Percentiles rank a stretch among this genome's conserved stretches.
phyloP scores from a whole-genome alignment of 768 basidiomycete genomes.

The Suillus variegatus region DNA sequence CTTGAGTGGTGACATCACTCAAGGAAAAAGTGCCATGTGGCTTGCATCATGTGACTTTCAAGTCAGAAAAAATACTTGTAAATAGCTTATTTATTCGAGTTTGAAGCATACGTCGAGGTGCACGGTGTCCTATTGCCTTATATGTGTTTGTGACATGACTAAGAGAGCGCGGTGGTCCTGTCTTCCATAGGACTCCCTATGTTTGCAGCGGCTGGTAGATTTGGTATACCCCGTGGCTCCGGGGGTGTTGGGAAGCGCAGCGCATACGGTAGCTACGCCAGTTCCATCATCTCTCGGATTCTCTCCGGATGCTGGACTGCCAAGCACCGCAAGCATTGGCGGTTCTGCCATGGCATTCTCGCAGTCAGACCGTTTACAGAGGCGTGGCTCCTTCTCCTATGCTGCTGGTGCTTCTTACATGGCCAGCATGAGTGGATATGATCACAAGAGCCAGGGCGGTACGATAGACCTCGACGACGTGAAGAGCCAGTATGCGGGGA shows the following conservation, averaged over 20 bases:
- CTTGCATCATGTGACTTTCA: too few species aligned
- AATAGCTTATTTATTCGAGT: too few species aligned
- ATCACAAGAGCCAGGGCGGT: conserved; percentile 92
- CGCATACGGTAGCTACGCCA: conserved; percentile 79
- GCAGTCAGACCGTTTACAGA: conserved; percentile 85
- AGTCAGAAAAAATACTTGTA: too few species aligned
- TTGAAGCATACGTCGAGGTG: too few species aligned
- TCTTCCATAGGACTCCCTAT: too few species aligned
- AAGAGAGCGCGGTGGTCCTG: too few species aligned
- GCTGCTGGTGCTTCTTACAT: conserved; percentile 75
- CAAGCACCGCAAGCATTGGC: conserved; percentile 57
- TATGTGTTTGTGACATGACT: too few species aligned
- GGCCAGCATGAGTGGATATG: conserved; percentile 73
- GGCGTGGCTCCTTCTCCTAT: conserved; percentile 76
- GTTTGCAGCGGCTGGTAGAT: conserved; percentile 72
- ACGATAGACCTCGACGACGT: conserved; percentile 79
- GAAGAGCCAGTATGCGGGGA: conserved; percentile 86
- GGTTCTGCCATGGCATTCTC: conserved; percentile 73
- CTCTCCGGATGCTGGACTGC: conserved; percentile 62
- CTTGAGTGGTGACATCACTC: too few species aligned
- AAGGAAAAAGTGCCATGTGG: too few species aligned
- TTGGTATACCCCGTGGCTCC: conserved; percentile 60
- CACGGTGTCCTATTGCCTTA: too few species aligned
- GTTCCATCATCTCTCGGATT: conserved; percentile 85
- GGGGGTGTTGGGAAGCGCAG: conserved; percentile 71